These are phyloP conservation scores for Ceratobasidium sp. DNA, from an alignment of 1,284 basidiomycete species.

Conservation along the genomic window DNA sequence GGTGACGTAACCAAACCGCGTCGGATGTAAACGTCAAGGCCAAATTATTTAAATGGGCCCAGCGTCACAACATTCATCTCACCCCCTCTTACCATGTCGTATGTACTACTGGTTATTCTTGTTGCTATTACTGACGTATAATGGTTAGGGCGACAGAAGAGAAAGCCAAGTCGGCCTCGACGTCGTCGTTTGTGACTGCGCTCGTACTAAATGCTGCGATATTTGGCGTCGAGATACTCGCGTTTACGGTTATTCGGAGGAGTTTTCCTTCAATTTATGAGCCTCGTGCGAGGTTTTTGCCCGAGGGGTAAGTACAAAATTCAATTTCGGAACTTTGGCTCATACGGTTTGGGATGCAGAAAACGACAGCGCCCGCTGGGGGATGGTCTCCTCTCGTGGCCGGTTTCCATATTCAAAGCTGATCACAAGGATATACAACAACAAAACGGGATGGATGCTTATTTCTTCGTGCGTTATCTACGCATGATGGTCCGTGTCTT, in stretches of 20 bases:
- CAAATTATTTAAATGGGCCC: too few species aligned
- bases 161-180: slow-evolving; percentile 54
- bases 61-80: too few species aligned
- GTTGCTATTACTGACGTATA: not conserved
- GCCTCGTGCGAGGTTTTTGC: slow-evolving; percentile 78
- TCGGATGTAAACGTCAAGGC: too few species aligned
- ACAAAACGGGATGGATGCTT: slow-evolving; percentile 80
- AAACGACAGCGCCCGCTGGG: slow-evolving; percentile 69
- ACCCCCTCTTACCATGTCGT: slow-evolving; percentile 6
- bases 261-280: slow-evolving; percentile 85
- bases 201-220: slow-evolving; percentile 78
- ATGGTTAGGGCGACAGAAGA: not conserved
- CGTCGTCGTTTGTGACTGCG: slow-evolving; percentile 78
- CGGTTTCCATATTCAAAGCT: slow-evolving; percentile 65
- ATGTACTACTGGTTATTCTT: not conserved
- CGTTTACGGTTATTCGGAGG: slow-evolving; percentile 67
- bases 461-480: slow-evolving; percentile 79
- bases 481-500: slow-evolving; percentile 76
- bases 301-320: slow-evolving; percentile 64
- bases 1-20: too few species aligned
- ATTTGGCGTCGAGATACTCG: slow-evolving; percentile 69
- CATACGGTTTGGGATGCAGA: slow-evolving; percentile 56
- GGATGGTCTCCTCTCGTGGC: slow-evolving; percentile 69
- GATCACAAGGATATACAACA: slow-evolving; percentile 63
- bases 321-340: slow-evolving; percentile 41